Evolutionary conservation across 768 basidiomycete species (phyloP), one percentile per base, ranked within the genome.

Genomic region (Tricholoma sp.): DNA sequence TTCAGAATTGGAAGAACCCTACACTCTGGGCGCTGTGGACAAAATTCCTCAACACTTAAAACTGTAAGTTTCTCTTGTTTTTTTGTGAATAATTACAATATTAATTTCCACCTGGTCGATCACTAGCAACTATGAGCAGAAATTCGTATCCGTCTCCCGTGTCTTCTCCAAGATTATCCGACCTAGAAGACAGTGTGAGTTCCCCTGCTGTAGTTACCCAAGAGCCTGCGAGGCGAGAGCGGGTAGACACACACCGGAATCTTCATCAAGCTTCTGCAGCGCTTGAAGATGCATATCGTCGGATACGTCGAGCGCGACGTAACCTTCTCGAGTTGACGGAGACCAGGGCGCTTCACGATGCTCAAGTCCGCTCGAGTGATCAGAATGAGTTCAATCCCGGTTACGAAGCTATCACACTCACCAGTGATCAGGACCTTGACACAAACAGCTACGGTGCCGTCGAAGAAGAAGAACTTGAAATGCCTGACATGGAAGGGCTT

Each of bases 221-320:
- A 6, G 49, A 57, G 33, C 44, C 44, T 17, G 60, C 48, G 7
- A 47, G 55, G 11, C 55, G 28, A 18, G 61, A 58, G 17, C 70
- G 59, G 39, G 54, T 55, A 41, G 68, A 71, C 34, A 69, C 72
- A 49, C 74, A 73, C 54, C 65, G 65, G 47, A 75, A 61, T 63
- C 68, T 83, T 31, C 77, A 78, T 33, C 73, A 77, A 54, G 80
- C 81, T n/a, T 77, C 82, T 39, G 69, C 71, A n/a, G 78, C 78
- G 6, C 70, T 84, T 37, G 80, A 83, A 53, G 74, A 76, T 34
- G 83, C 81, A 18, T 82, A 80, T 66, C 75, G 72, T 59, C 77
- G 80, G 47, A 79, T 85, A 63, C 75, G 76, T 50, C 77, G 80
- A 66, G 76, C 84, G 50, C 77, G 83, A 57, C 76, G 75, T 31